Base-by-base conservation (phyloP, 2,329 filamentous ascomycete genomes). In the Aureobasidium leucospermi region DNA sequence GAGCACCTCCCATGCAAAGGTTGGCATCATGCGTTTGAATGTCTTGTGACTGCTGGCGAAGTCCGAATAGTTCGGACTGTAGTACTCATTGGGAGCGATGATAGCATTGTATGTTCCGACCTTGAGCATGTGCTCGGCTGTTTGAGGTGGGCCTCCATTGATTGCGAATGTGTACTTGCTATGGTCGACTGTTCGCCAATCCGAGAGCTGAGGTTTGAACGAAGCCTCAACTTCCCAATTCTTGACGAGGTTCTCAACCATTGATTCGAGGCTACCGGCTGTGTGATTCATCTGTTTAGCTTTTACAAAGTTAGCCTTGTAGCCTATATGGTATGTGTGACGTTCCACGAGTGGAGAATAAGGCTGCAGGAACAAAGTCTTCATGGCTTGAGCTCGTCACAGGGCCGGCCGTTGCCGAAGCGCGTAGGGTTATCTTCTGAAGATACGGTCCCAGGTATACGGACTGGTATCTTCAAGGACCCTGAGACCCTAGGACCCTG, bases 201-300 rank as follows among this genome's bases (percentile, higher is more conserved):
- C 82, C 3, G 73, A 65, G 9, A 87, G 75, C 15, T 76, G 66
- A 7, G 79, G 78, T 73, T 88, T 88, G 79, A 85, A 87, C 0
- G 83, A 86, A 0, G 85, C 85, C 70, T 88, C 85, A 55, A 87
- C 81, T 70, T 88, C 85, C 85, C 85, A 88, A 69, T 88, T 88
- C 74, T 88, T 87, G 67, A 88, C 85, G 1, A 88, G 79, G 67
- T 87, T 88, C 69, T 87, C 81, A 41, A 88, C 84, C 4, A 88
- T 78, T 51, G 79, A 73, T 13, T 81, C 79, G 2, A 88, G 78
- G 59, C 79, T 84, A 38, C 76, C 78, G 3, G 82, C 75, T 47
- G 73, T 71, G 69, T 87, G 85, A 65, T 72, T 78, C 70, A 74
- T 77, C 38, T 73, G 75, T 70, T 85, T 86, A 57, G 81, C 84